Evolutionary conservation across 2,329 filamentous ascomycete species (phyloP).

Genomic region (Dactylellina leptospora): DNA sequence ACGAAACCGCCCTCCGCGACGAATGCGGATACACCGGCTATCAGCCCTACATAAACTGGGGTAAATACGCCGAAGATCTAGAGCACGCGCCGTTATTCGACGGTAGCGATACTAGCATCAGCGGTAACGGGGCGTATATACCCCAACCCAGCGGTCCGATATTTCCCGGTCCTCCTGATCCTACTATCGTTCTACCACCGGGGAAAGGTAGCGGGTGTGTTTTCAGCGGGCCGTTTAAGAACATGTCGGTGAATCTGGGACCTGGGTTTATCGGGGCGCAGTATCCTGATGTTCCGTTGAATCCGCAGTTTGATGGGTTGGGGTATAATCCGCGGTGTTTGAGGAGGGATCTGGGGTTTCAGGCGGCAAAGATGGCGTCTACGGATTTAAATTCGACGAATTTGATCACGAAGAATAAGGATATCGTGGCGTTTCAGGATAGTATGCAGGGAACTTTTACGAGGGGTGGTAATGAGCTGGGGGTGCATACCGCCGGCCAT

Average conservation of each 20-base stretch:
- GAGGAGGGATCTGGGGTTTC: conserved; percentile 59
- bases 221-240: conserved; percentile 59
- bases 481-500: conserved; percentile 62
- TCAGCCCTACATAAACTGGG: conserved; percentile 65
- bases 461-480: conserved; percentile 57
- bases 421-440: conserved; percentile 63
- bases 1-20: conserved; percentile 60
- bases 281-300: conserved; percentile 23
- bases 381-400: conserved; percentile 42
- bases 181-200: conserved; percentile 61
- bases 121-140: conserved; percentile 62
- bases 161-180: conserved; percentile 54
- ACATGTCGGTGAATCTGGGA: conserved; percentile 61
- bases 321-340: conserved; percentile 60
- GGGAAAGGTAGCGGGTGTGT: conserved; percentile 61
- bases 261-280: conserved; percentile 54
- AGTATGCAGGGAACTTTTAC: conserved; percentile 62
- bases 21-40: conserved; percentile 63
- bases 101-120: conserved; percentile 63
- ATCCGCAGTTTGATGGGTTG: conserved; percentile 53
- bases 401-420: conserved; percentile 33
- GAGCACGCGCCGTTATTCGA: conserved; percentile 64
- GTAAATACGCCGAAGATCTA: conserved; percentile 59
- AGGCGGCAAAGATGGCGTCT: conserved; percentile 27
- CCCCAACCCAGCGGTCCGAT: conserved; percentile 55